A percentile compares a stretch with the other conserved stretches of the same genome.
Evolutionary conservation across 192 early-diverging fungal species (phyloP).

Genomic region (Oehlia diaphana): DNA sequence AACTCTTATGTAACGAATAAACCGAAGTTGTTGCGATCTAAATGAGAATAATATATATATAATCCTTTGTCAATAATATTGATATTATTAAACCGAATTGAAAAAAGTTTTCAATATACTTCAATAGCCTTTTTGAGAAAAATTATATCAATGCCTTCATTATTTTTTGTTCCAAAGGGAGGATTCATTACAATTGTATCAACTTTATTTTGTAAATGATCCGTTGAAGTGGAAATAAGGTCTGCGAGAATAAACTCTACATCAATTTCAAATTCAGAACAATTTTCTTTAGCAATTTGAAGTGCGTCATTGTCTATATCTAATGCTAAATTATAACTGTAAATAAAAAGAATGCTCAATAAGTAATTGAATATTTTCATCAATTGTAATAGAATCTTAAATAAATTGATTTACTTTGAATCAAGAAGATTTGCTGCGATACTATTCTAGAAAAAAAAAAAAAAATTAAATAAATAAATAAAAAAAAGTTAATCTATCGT

Average conservation of each 20-base stretch:
- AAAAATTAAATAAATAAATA: background rate
- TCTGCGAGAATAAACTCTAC: slow-evolving; percentile 67
- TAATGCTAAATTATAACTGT: slow-evolving; percentile 56
- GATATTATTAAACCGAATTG: background rate
- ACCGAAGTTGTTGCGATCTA: slow-evolving; percentile 62
- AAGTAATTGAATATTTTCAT: background rate
- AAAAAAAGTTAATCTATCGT: background rate
- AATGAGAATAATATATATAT: background rate
- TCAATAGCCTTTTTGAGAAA: slow-evolving; percentile 72
- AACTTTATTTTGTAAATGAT: slow-evolving; percentile 50
- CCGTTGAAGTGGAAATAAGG: slow-evolving; percentile 36
- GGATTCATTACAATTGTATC: slow-evolving; percentile 85
- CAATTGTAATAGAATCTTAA: background rate
- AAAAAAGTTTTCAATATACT: slow-evolving; percentile 28
- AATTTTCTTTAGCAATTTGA: slow-evolving; percentile 67
- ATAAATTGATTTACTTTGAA: slow-evolving; percentile 37
- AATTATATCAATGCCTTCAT: slow-evolving; percentile 73
- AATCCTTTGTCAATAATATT: background rate
- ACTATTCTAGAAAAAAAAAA: background rate
- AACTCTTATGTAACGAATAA: slow-evolving; percentile 79
- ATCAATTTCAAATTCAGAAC: slow-evolving; percentile 57
- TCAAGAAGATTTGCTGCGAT: slow-evolving; percentile 62
- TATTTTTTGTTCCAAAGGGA: slow-evolving; percentile 77
- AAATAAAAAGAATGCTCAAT: background rate
- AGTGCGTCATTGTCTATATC: slow-evolving; percentile 76